Base-by-base conservation (phyloP, 2,329 filamentous ascomycete genomes). In the Aspergillus fumigatiaffinis region DNA sequence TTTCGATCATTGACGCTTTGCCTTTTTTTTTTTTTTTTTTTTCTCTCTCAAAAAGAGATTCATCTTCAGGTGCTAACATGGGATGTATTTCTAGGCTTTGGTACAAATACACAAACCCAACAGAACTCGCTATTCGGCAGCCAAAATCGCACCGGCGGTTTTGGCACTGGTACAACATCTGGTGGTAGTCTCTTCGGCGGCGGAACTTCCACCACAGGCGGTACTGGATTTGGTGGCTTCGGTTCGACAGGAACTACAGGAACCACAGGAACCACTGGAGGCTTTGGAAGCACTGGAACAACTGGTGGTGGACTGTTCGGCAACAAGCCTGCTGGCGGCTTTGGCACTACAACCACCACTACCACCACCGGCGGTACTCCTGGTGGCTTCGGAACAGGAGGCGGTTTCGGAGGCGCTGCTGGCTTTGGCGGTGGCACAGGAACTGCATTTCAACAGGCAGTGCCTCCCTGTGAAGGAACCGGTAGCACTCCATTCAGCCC, bases 381-480 rank as follows among this genome's bases (percentile, higher is more conserved):
- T 38, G 63, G 62, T 20, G 68, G 66, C 20, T 72, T 72, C 32
- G 68, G 68, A 14, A 60, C 69, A 6, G 65, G 62, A n/a, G 62
- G 66, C 35, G 71, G 67, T n/a, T 70, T 74, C 48, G 60, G 60
- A 59, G 44, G 55, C 54, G 50, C 44, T 17, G 64, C 52, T 56
- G 72, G 66, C 41, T 76, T 76, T 60, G 73, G 72, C 44, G 64
- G 69, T 57, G 73, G 68, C 50, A 68, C 71, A 42, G 77, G 77
- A 20, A 77, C 77, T 48, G 77, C 78, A 29, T 73, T 79, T 42
- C 67, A 73, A 51, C 71, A 72, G 29, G 66, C 68, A 23, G 64
- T 76, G 35, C 71, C 77, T 53, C 68, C 76, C 12, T 74, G 72
- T 49, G 73, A 79, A 58, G 79, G 79, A 53, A 80, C 79, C 12